These are phyloP conservation scores for Apocynum venetum DNA, from an alignment of 257 asterid genomes.

Conservation along the genomic window DNA sequence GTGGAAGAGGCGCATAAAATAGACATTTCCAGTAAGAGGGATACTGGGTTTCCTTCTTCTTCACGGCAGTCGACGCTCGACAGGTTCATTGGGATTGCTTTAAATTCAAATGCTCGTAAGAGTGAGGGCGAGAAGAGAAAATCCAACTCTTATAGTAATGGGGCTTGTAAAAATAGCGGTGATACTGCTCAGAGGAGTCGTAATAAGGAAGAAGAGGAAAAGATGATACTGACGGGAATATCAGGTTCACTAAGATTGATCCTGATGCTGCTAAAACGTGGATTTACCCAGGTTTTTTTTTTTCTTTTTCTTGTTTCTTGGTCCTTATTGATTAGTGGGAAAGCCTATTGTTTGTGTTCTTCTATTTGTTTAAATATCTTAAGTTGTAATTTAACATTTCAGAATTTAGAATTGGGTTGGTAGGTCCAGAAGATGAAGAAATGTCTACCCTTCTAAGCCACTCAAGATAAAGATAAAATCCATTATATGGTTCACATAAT, in stretches of 20 bases:
- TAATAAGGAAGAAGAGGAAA: slow-evolving; percentile 22
- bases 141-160: slow-evolving; percentile 17
- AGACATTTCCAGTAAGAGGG: background rate
- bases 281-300: slow-evolving; percentile 87
- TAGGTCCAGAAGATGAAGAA: background rate
- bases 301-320: background rate
- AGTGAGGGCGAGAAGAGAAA: slow-evolving; percentile 17
- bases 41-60: slow-evolving; percentile 23
- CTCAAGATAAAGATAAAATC: background rate
- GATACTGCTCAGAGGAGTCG: slow-evolving; percentile 12
- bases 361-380: background rate
- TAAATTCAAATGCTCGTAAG: slow-evolving; percentile 11
- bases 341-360: background rate
- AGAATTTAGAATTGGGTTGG: background rate
- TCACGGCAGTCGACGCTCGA: slow-evolving; percentile 75
- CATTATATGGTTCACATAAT: background rate
- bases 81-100: slow-evolving; percentile 48
- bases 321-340: background rate
- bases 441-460: background rate
- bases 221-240: slow-evolving; percentile 32
- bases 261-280: slow-evolving; percentile 83
- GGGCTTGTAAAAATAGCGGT: slow-evolving; percentile 13
- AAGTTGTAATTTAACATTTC: background rate
- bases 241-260: slow-evolving; percentile 51
- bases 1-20: slow-evolving; percentile 30